Base-by-base conservation (phyloP, 176 grass and related monocot genomes). In the barley (Hordeum vulgare) region DNA sequence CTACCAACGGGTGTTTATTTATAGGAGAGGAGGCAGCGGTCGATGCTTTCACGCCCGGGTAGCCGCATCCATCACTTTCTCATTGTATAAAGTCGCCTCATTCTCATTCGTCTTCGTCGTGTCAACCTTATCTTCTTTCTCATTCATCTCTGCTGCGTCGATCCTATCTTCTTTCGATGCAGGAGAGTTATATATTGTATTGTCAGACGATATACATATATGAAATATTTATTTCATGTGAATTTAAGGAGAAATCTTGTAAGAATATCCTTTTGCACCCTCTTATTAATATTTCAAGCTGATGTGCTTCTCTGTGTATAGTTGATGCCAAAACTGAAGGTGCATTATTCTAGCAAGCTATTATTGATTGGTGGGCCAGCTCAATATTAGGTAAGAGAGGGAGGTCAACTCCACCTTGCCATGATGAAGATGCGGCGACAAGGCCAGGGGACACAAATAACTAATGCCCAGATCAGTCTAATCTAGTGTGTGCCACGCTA, bases 341-440 rank as follows among this genome's bases (percentile, higher is more conserved):
- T 68, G 65, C 65, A 69, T 67, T 51, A 51, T 51, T 18, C 33
- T 67, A 41, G 35, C 21, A 5, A 24, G 15, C 63, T 17, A 66
- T 31, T 15, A 34, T 18, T 10, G 9, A 39, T 37, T 40, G 35
- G 35, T 11, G 40, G 66, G n/a, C 4, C n/a, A 2, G 40, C n/a
- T n/a, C 67, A 42, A 23, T 15, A 6, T 71, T 71, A 71, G 37
- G 68, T 71, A 71, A 25, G 11, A 25, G 67, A 17, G 7, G 37
- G 42, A 26, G 12, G n/a, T 2, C 37, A 71, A 25, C 11, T 71
- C 68, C 34, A 37, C 44, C 13, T 62, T 51, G 9, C 54, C 15
- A 80, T 73, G 41, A 78, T 56, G 3, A 71, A 44, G 77, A 86
- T 39, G 84, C 67, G 67, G 76, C 84, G 57, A 86, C 76, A 74